Conservation (phyloP, 495 filamentous ascomycete species). For the Xylaria flabelliformis region DNA sequence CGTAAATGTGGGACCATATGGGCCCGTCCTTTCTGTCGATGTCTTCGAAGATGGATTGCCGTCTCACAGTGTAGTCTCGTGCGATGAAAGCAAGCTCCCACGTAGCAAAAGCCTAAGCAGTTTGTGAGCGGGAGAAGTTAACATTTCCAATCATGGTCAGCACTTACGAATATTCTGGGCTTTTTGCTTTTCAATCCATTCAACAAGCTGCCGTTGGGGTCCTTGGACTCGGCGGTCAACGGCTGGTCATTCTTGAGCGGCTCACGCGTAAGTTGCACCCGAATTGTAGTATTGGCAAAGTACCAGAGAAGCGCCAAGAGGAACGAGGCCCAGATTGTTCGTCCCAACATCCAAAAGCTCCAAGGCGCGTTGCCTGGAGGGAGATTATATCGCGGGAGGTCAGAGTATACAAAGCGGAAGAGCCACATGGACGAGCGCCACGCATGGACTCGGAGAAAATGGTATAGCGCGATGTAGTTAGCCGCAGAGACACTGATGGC, state of each 20-base stretch:
- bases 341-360: slow-evolving; percentile 61
- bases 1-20: slow-evolving; percentile 80
- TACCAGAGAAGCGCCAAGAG: slow-evolving; percentile 77
- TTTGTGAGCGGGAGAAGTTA: slow-evolving; percentile 32
- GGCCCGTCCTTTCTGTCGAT: slow-evolving; percentile 81
- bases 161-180: slow-evolving; percentile 53
- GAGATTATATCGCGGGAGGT: slow-evolving; percentile 71
- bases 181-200: slow-evolving; percentile 82
- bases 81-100: slow-evolving; percentile 88
- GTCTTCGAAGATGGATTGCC: slow-evolving; percentile 85
- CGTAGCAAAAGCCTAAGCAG: slow-evolving; percentile 74
- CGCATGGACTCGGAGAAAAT: slow-evolving; percentile 65
- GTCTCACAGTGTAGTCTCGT: slow-evolving; percentile 70
- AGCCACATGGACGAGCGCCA: slow-evolving; percentile 73
- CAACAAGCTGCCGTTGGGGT: slow-evolving; percentile 89
- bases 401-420: slow-evolving; percentile 70
- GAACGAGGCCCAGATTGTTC: slow-evolving; percentile 68
- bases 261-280: slow-evolving; percentile 74
- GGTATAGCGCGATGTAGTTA: slow-evolving; percentile 66
- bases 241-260: slow-evolving; percentile 83
- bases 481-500: slow-evolving; percentile 53
- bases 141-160: neutral
- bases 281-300: slow-evolving; percentile 75
- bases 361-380: slow-evolving; percentile 64
- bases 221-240: slow-evolving; percentile 81